A percentile compares a stretch with the other conserved stretches of the same genome.
Conservation (phyloP, 257 asterid species). For the Catharanthus roseus region DNA sequence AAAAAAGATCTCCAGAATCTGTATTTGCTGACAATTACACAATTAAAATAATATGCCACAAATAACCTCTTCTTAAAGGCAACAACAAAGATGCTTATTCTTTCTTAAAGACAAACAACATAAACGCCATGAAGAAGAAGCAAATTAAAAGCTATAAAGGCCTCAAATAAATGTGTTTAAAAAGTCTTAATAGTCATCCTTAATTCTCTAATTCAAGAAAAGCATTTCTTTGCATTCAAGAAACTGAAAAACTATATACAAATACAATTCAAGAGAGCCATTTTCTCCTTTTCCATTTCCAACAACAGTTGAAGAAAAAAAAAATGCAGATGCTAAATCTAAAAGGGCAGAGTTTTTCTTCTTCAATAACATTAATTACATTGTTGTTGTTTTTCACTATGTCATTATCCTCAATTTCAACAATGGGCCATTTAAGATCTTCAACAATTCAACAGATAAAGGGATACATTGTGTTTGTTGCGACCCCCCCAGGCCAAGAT, state of each 20-base stretch:
- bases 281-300: neutral
- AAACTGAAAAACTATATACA: neutral
- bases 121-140: neutral
- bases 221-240: slow-evolving; percentile 4
- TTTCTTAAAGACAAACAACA: neutral
- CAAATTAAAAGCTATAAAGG: neutral
- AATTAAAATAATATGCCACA: too few relatives aligned
- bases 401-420: neutral
- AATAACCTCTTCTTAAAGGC: too few relatives aligned
- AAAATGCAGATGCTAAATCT: neutral
- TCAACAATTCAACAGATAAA: neutral
- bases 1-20: too few relatives aligned
- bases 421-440: neutral
- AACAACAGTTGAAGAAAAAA: neutral
- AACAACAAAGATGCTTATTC: too few relatives aligned
- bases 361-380: slow-evolving; percentile 1
- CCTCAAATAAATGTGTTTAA: neutral
- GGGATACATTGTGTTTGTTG: slow-evolving; percentile 6
- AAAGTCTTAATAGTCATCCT: neutral
- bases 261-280: neutral
- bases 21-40: too few relatives aligned
- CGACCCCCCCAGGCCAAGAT: neutral
- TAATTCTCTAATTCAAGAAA: neutral
- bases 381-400: neutral
- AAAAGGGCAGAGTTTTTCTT: neutral